A percentile compares a stretch with the other conserved stretches of the same genome.
phyloP scores from a whole-genome alignment of 2,329 filamentous ascomycete genomes.

The Colletotrichum viniferum region DNA sequence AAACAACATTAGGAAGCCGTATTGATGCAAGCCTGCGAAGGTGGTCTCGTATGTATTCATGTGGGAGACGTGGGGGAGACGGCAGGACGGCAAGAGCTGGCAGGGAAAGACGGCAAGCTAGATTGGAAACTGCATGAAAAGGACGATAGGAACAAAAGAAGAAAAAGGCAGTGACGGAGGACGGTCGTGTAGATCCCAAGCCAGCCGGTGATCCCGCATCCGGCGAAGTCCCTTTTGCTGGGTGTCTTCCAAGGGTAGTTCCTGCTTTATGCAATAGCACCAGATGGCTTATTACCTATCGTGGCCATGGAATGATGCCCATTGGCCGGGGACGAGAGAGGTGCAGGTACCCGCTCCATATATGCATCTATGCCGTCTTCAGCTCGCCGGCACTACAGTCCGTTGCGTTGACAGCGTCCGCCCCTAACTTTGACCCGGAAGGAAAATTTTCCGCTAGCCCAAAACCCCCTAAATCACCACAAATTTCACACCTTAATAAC shows the following conservation, averaged over 20 bases:
- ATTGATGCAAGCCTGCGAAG: not conserved
- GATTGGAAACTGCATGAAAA: not conserved
- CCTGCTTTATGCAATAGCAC: not conserved
- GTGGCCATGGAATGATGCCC: not conserved
- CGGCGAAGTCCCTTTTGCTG: not conserved
- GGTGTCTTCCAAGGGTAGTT: not conserved
- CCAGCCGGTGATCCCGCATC: not conserved
- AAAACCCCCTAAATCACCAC: no score
- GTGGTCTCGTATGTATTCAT: not conserved
- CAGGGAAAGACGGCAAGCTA: not conserved
- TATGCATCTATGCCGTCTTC: not conserved
- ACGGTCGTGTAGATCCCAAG: not conserved
- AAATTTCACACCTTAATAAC: no score
- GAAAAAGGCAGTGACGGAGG: not conserved
- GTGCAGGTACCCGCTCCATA: not conserved
- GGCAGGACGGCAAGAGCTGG: not conserved
- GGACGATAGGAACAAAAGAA: not conserved
- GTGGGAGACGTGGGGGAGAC: not conserved
- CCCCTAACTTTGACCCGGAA: no score
- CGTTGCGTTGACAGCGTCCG: no score
- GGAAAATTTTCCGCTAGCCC: no score
- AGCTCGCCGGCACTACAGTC: not conserved
- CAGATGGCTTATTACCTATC: not conserved
- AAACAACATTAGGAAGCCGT: not conserved
- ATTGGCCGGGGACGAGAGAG: not conserved